Evolutionary conservation across 192 early-diverging fungal genomes (phyloP).

Genomic region (Dissophora ornata): DNA sequence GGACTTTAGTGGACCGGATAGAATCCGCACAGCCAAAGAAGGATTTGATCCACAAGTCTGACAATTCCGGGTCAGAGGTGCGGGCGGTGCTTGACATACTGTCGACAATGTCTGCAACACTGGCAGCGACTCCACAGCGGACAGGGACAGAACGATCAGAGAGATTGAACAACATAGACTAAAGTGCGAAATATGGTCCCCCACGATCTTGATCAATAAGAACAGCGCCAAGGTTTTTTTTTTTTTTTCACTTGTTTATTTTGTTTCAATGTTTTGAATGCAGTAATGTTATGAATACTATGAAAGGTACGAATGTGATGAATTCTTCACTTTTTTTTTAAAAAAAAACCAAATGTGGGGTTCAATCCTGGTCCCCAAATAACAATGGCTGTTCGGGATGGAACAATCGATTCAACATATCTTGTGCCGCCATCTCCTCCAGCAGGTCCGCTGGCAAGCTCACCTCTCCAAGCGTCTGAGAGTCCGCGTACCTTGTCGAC

Average conservation of each 20-base stretch:
- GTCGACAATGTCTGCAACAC: slow-evolving; percentile 3
- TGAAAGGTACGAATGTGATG: no score
- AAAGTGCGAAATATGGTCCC: background rate
- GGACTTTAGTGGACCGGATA: no score
- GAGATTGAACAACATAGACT: background rate
- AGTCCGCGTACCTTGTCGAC: no score
- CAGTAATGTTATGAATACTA: no score
- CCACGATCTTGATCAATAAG: no score
- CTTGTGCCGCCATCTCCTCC: slow-evolving; percentile 21
- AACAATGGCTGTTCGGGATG: slow-evolving; percentile 1
- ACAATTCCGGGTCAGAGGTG: background rate
- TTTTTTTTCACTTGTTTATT: no score
- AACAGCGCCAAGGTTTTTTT: no score
- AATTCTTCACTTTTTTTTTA: no score
- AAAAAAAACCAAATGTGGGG: no score
- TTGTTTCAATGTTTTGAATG: no score
- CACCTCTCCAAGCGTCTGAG: background rate
- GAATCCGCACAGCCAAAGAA: background rate
- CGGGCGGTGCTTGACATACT: slow-evolving; percentile 3
- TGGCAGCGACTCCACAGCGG: background rate
- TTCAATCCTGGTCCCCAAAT: no score
- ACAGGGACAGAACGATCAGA: background rate
- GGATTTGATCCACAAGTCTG: slow-evolving; percentile 4
- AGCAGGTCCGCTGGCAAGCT: slow-evolving; percentile 7
- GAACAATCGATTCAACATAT: slow-evolving; percentile 1